These are phyloP conservation scores for Aspergillus floridensis DNA, from an alignment of 2,329 filamentous ascomycete genomes.

Conservation along the genomic window DNA sequence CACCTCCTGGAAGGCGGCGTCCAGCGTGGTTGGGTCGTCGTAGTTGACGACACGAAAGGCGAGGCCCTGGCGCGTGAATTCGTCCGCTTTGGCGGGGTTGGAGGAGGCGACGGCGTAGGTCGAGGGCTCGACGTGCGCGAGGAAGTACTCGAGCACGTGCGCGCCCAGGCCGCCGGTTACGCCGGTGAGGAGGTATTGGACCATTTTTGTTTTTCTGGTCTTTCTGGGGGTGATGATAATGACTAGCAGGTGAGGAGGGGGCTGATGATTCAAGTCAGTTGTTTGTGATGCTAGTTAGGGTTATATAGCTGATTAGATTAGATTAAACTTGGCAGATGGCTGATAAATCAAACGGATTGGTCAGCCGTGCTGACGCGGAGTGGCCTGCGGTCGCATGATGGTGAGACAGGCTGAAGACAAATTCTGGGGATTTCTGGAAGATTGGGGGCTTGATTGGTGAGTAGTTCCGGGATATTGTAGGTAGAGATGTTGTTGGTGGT, in stretches of 20 bases:
- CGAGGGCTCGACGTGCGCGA: slow-evolving; percentile 38
- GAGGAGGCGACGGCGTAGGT: slow-evolving; percentile 52
- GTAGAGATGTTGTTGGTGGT: no score
- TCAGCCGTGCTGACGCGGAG: not conserved
- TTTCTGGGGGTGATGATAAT: slow-evolving; percentile 16
- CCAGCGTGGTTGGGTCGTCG: slow-evolving; percentile 47
- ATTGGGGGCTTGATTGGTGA: not conserved
- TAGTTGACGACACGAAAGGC: slow-evolving; percentile 54
- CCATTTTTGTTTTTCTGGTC: slow-evolving; percentile 19
- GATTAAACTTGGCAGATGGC: not conserved
- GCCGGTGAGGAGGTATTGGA: slow-evolving; percentile 38
- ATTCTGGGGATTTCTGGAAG: not conserved
- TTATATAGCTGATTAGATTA: no score
- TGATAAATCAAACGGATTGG: not conserved
- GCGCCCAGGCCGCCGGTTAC: slow-evolving; percentile 39
- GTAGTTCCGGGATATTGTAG: no score
- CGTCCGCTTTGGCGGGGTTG: slow-evolving; percentile 41
- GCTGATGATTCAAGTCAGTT: not conserved
- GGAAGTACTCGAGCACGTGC: slow-evolving; percentile 33
- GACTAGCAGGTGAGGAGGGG: not conserved
- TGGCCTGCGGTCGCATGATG: not conserved
- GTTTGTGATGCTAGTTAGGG: not conserved
- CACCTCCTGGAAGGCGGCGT: slow-evolving; percentile 50
- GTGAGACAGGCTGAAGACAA: not conserved
- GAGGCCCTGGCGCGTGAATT: slow-evolving; percentile 45